Evolutionary conservation across 805 yeast species (phyloP).

Genomic region (Zygosaccharomyces pseudorouxii): DNA sequence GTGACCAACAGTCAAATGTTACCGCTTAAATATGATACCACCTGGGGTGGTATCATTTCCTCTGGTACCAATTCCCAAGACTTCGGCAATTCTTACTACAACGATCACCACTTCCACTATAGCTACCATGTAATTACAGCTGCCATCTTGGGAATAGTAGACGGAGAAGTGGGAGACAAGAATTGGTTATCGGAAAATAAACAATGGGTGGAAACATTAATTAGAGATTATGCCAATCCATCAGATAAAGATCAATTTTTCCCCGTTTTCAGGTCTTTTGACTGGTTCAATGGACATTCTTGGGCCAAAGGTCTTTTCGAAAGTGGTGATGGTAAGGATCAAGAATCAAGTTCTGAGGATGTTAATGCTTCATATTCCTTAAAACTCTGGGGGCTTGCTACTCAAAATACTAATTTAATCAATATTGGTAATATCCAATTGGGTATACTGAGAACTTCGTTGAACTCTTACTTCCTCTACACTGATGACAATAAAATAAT

Average conservation of each 20-base stretch:
- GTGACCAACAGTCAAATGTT: conserved; percentile 60
- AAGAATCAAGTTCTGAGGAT: conserved; percentile 72
- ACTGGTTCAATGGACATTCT: conserved; percentile 75
- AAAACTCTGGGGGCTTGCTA: conserved; percentile 58
- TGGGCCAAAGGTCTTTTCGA: conserved; percentile 72
- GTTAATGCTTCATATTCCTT: conserved; percentile 66
- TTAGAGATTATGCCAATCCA: conserved; percentile 69
- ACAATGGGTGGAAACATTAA: conserved; percentile 51
- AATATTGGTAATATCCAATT: conserved; percentile 55
- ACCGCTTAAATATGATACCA: conserved; percentile 74
- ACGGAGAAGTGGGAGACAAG: conserved; percentile 40
- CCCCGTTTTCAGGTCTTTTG: conserved; percentile 65
- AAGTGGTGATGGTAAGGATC: conserved; percentile 71
- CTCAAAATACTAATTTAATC: conserved; percentile 49
- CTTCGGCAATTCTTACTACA: conserved; percentile 66
- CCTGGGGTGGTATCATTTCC: conserved; percentile 76
- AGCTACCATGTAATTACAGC: conserved; percentile 71
- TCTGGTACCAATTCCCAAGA: conserved; percentile 59
- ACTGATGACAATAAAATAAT: conserved; percentile 49
- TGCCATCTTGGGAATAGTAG: conserved; percentile 57
- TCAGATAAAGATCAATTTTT: conserved; percentile 48
- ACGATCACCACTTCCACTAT: conserved; percentile 75
- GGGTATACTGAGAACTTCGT: conserved; percentile 50
- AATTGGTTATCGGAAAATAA: conserved; percentile 52
- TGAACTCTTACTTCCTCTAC: conserved; percentile 53